These are phyloP conservation scores for Phytophthora niederhauseri DNA, from an alignment of 352 stramenopile genomes.

Conservation along the genomic window DNA sequence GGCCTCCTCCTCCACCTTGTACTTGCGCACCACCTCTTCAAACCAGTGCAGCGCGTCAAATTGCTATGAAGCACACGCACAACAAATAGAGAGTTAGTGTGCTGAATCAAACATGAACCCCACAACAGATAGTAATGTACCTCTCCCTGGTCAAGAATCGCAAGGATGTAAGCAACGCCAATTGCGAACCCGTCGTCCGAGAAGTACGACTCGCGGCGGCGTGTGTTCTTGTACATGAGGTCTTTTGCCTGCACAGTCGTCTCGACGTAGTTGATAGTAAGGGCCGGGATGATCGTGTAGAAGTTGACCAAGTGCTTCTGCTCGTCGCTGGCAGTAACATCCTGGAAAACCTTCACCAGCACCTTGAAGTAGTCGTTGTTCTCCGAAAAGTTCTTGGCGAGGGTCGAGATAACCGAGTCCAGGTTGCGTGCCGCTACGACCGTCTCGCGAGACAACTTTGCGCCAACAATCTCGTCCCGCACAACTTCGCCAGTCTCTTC, in stretches of 20 bases:
- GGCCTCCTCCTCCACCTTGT: constrained; percentile 79
- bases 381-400: constrained; percentile 91
- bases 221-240: constrained; percentile 96
- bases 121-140: constrained; percentile 25
- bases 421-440: constrained; percentile 86
- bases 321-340: constrained; percentile 86
- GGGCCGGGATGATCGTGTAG: constrained; percentile 87
- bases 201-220: constrained; percentile 94
- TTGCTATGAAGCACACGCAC: constrained; percentile 39
- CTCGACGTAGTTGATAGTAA: constrained; percentile 92
- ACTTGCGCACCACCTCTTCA: constrained; percentile 88
- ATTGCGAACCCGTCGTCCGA: constrained; percentile 96
- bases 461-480: constrained; percentile 53
- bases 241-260: constrained; percentile 93
- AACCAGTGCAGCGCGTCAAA: constrained; percentile 94
- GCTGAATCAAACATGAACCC: neutral
- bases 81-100: neutral
- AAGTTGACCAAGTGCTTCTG: constrained; percentile 95
- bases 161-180: constrained; percentile 93
- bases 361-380: constrained; percentile 95
- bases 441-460: constrained; percentile 81
- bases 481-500: constrained; percentile 57
- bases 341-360: constrained; percentile 88
- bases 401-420: constrained; percentile 85
- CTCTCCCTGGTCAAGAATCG: constrained; percentile 90